A percentile compares a stretch with the other conserved stretches of the same genome.
These are phyloP conservation scores for Entamoeba histolytica DNA, from an alignment of 208 protist genomes.

Conservation along the genomic window DNA sequence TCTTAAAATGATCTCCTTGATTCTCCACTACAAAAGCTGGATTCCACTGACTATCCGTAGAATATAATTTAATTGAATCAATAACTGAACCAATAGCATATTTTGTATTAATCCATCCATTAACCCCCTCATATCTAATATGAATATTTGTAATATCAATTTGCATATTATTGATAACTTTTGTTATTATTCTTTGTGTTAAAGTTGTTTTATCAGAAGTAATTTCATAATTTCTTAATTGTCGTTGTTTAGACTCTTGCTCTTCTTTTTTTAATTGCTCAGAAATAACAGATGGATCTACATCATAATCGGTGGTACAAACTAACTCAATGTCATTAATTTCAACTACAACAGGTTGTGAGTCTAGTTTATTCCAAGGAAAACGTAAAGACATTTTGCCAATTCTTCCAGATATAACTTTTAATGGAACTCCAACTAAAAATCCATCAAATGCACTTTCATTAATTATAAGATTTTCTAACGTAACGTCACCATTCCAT, in stretches of 20 bases:
- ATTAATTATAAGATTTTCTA: not conserved
- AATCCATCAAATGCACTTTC: not conserved
- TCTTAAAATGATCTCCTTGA: not conserved
- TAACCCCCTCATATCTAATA: not conserved
- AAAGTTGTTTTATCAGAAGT: not conserved
- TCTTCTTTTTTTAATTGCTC: not conserved
- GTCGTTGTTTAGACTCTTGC: not conserved
- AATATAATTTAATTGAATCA: not conserved
- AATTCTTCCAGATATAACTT: not conserved
- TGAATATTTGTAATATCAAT: slow-evolving; percentile 4
- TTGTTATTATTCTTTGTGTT: not conserved
- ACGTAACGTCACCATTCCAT: not conserved
- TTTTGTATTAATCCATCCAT: not conserved
- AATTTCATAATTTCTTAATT: not conserved
- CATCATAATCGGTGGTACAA: not conserved
- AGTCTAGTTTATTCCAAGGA: not conserved
- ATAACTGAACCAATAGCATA: not conserved
- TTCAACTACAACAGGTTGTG: not conserved
- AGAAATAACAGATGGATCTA: not conserved
- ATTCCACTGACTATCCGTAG: not conserved
- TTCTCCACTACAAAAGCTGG: not conserved
- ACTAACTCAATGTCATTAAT: not conserved
- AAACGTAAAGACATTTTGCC: not conserved
- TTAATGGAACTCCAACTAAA: not conserved
- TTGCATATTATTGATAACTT: not conserved